These are phyloP conservation scores for Aspergillus puulaauensis DNA, from an alignment of 2,329 filamentous ascomycete genomes.

Conservation along the genomic window DNA sequence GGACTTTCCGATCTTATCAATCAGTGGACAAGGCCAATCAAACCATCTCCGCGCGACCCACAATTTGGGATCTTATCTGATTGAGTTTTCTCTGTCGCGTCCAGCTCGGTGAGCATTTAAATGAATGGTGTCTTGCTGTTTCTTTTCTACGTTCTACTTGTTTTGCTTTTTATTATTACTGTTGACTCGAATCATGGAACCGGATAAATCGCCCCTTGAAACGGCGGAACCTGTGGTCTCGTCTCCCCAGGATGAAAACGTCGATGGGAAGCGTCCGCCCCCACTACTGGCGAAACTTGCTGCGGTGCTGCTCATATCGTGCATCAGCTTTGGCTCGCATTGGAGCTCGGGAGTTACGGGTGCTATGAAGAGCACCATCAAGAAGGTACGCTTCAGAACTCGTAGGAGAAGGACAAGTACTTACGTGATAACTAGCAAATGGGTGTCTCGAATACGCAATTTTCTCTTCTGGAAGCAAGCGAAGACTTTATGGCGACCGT, in stretches of 20 bases:
- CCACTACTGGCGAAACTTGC: conserved; percentile 37
- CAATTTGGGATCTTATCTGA: not conserved
- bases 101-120: not conserved
- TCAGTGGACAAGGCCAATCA: not conserved
- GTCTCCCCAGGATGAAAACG: not conserved
- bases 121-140: not conserved
- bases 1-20: not conserved
- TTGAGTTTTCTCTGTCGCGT: not conserved
- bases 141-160: not conserved
- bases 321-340: conserved; percentile 59
- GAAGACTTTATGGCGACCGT: conserved; percentile 63
- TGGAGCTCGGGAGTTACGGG: conserved; percentile 63
- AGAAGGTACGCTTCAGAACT: conserved; percentile 44
- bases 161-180: not conserved
- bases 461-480: conserved; percentile 58
- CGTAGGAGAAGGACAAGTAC: not conserved
- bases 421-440: conserved; percentile 40
- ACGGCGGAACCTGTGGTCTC: not conserved
- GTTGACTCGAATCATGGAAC: not conserved
- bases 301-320: conserved; percentile 45
- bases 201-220: not conserved
- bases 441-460: conserved; percentile 60
- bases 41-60: not conserved
- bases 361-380: conserved; percentile 61
- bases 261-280: conserved; percentile 20